A percentile compares a stretch with the other conserved stretches of the same genome.
These are phyloP conservation scores for Globisporangium takayamanum DNA, from an alignment of 352 stramenopile genomes.

Conservation along the genomic window DNA sequence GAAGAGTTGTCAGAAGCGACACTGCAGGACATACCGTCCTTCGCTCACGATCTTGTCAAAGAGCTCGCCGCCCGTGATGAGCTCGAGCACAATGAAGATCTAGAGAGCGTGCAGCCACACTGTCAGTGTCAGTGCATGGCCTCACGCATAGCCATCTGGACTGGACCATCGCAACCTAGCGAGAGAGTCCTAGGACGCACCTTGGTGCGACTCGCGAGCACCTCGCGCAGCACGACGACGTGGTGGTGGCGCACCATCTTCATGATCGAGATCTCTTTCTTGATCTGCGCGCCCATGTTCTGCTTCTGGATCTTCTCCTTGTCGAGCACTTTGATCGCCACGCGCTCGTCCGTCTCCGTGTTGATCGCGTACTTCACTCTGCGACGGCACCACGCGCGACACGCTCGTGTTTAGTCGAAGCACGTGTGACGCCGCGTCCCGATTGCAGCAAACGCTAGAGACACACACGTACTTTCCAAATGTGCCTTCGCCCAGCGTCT, in stretches of 20 bases:
- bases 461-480: slow-evolving; percentile 91
- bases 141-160: neutral
- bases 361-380: slow-evolving; percentile 95
- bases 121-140: neutral
- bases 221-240: slow-evolving; percentile 84
- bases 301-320: slow-evolving; percentile 98
- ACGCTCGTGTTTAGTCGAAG: neutral
- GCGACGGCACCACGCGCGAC: neutral
- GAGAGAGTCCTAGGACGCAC: no score
- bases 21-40: slow-evolving; percentile 38
- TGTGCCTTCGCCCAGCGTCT: slow-evolving; percentile 94
- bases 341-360: slow-evolving; percentile 91
- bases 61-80: slow-evolving; percentile 87
- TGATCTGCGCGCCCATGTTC: slow-evolving; percentile 97
- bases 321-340: slow-evolving; percentile 97
- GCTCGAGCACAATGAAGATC: slow-evolving; percentile 94
- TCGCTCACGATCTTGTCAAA: slow-evolving; percentile 97
- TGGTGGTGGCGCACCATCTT: slow-evolving; percentile 92
- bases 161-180: no score
- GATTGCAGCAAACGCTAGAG: neutral
- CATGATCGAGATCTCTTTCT: slow-evolving; percentile 99
- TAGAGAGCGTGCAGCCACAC: slow-evolving; percentile 37
- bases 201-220: slow-evolving; percentile 93
- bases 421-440: neutral
- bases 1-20: no score